Evolutionary conservation across 2,329 filamentous ascomycete genomes (phyloP).

Genomic region (Zymoseptoria tritici): DNA sequence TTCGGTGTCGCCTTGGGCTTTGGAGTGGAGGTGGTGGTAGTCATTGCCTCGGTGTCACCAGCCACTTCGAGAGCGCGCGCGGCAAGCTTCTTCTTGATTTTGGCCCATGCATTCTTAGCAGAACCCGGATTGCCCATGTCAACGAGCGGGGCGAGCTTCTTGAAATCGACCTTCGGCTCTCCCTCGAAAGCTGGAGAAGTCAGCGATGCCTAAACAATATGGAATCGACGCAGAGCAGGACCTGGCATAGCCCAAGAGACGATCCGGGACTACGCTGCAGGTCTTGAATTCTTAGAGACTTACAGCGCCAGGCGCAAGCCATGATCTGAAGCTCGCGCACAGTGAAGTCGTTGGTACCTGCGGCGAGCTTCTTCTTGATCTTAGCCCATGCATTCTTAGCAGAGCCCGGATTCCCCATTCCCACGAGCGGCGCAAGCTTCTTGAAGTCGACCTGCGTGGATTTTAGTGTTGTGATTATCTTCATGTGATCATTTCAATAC

Average conservation of each 20-base stretch:
- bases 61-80: conserved; percentile 5
- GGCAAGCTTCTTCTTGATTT: conserved; percentile 29
- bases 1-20: conserved; percentile 16
- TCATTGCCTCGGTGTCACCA: background rate
- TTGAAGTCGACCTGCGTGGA: conserved; percentile 1
- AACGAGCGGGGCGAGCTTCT: conserved; percentile 18
- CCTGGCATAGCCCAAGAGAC: conserved; percentile 17
- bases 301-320: conserved; percentile 22
- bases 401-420: conserved; percentile 5
- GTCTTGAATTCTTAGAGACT: background rate
- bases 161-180: conserved; percentile 12
- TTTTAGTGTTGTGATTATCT: background rate
- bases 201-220: conserved; percentile 31
- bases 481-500: background rate
- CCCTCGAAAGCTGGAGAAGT: conserved; percentile 16
- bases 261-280: background rate
- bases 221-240: background rate
- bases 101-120: conserved; percentile 27
- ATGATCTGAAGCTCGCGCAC: conserved; percentile 21
- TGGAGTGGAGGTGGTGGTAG: conserved; percentile 7
- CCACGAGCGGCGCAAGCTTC: conserved; percentile 4
- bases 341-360: conserved; percentile 14
- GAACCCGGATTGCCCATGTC: conserved; percentile 20
- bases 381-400: conserved; percentile 7
- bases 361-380: conserved; percentile 3